phyloP scores from a whole-genome alignment of 106 monocot species.

The Dioscorea zingiberensis region DNA sequence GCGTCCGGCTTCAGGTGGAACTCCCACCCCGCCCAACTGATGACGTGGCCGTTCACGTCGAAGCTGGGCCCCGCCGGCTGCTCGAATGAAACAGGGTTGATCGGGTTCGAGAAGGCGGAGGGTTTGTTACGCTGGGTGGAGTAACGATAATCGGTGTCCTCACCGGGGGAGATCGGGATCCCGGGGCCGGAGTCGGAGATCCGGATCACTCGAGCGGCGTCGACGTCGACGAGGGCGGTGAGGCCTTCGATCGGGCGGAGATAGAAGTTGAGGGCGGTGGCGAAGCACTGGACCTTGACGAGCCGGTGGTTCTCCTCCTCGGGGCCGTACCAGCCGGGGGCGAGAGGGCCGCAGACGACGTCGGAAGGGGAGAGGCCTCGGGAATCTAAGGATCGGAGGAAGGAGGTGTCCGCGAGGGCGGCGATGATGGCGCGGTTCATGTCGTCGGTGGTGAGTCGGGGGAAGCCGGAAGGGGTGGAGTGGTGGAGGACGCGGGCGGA shows the following conservation, averaged over 20 bases:
- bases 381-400: constrained; percentile 37
- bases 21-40: constrained; percentile 88
- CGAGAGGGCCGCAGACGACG: constrained; percentile 68
- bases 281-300: constrained; percentile 79
- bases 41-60: constrained; percentile 32
- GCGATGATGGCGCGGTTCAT: constrained; percentile 34
- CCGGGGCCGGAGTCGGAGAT: constrained; percentile 36
- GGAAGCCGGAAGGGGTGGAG: constrained; percentile 42
- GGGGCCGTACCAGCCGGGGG: constrained; percentile 62
- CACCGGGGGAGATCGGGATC: constrained; percentile 51
- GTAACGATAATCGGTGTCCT: constrained; percentile 67
- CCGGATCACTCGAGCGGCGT: constrained; percentile 50
- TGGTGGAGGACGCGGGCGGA: constrained; percentile 9
- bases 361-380: constrained; percentile 62
- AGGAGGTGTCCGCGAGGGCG: constrained; percentile 38
- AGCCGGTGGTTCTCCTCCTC: constrained; percentile 46
- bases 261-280: constrained; percentile 87
- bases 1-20: constrained; percentile 71
- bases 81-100: constrained; percentile 63
- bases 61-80: constrained; percentile 77
- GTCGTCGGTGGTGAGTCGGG: constrained; percentile 69
- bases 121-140: constrained; percentile 1
- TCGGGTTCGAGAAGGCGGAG: neutral
- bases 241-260: constrained; percentile 95
- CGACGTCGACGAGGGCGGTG: constrained; percentile 71